Percentiles rank a stretch among this genome's conserved stretches.
Conservation (phyloP, 139 green algal genomes). For the Pleodorina starrii region DNA sequence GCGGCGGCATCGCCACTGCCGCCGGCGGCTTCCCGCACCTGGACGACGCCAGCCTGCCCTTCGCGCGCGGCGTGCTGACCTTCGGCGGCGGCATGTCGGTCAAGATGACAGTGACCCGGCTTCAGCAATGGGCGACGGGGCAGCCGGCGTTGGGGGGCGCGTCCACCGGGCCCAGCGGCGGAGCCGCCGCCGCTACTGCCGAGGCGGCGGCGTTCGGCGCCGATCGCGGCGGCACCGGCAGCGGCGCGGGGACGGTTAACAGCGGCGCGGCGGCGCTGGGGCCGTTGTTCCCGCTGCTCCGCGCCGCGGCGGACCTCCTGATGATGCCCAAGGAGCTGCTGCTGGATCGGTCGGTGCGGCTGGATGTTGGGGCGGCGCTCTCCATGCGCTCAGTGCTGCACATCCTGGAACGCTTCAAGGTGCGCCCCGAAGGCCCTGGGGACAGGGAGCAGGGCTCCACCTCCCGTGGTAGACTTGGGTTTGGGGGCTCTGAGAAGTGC, state of each 20-base stretch:
- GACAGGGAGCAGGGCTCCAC: too few species aligned
- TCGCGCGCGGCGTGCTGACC: constrained; percentile 73
- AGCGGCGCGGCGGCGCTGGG: constrained; percentile 34
- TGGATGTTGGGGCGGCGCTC: constrained; percentile 63
- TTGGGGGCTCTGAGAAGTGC: too few species aligned
- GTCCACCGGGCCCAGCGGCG: too few species aligned
- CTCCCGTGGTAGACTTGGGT: too few species aligned
- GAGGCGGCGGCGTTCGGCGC: background rate
- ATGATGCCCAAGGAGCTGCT: constrained; percentile 88
- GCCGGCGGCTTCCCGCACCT: constrained; percentile 41
- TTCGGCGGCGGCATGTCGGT: constrained; percentile 82
- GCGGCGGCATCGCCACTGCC: background rate
- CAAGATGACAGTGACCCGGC: constrained; percentile 78
- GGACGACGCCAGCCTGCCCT: constrained; percentile 76
- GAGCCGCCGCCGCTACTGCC: background rate
- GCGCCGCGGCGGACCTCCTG: constrained; percentile 83
- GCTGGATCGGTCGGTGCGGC: constrained; percentile 45
- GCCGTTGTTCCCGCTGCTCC: constrained; percentile 81
- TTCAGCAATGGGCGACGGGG: constrained; percentile 66
- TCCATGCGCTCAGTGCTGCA: constrained; percentile 66
- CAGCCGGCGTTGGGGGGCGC: constrained; percentile 32
- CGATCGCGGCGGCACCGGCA: background rate
- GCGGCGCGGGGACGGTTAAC: constrained; percentile 21
- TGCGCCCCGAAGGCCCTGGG: too few species aligned
- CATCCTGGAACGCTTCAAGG: constrained; percentile 75